Base-by-base conservation (phyloP, 1,284 basidiomycete genomes). In the Chondrostereum purpureum region DNA sequence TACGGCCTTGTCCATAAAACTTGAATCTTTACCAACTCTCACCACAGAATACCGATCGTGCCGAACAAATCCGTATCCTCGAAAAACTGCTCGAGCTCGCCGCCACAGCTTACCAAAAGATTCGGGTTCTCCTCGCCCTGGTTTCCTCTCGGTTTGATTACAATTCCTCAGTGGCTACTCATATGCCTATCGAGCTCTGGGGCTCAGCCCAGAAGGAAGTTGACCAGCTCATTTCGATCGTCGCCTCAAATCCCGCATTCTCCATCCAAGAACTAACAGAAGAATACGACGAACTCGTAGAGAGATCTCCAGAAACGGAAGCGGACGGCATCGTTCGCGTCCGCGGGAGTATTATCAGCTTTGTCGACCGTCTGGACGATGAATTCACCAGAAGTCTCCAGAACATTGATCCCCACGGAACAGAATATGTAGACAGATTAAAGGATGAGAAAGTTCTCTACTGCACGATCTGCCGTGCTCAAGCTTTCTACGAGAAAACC, bases 351-450 rank as follows among this genome's bases (percentile, higher is more conserved):
- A 80, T 97, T 60, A 92, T 95, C 65, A 91, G 88, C 60, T 91
- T 97, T 58, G 78, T 99, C 42, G 96, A 99, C 66, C 85, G 95
- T 48, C 70, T 99, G 43, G 96, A 99, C 64, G 96, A 99, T 59
- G 96, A 99, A 68, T 99, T 99, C 67, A 98, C 92, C 43, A 92
- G 91, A 66, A 95, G 92, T 59, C 69, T 99, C 43, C 96, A 99
- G 76, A 92, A 98, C 64, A 94, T 97, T 55, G 96, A 99, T 61
- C 95, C 96, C 12, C 96, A 99, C 64, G 92, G 96, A 3, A 91
- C 91, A 42, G 96, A 99, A 66, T 99, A 99, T 63, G 89, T 99
- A 45, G 95, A 97, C 60, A 79, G 93, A 44, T 70, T 97, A 47
- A 89, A 92, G 68, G 93, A 98, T 64, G 96, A 99, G 70, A 91